Conservation (phyloP, 805 yeast species). For the Vanderwaltozyma verrucispora region DNA sequence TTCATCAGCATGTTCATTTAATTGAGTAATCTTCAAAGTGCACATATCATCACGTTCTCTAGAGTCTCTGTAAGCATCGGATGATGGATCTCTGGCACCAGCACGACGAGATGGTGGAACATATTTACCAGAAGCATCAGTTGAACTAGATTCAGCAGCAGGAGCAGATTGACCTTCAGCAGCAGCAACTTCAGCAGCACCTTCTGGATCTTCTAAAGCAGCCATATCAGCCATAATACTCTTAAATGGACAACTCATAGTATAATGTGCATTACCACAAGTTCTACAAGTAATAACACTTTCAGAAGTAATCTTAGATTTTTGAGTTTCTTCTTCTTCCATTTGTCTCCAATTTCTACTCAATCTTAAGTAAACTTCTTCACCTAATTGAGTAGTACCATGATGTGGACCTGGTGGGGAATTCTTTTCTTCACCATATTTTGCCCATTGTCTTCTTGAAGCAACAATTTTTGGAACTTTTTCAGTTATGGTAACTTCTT, state of each 20-base stretch:
- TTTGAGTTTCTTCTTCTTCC: constrained; percentile 55
- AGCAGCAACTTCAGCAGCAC: constrained; percentile 26
- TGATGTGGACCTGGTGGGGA: constrained; percentile 79
- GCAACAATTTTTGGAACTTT: constrained; percentile 80
- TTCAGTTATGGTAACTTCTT: constrained; percentile 66
- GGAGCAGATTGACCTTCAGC: constrained; percentile 22
- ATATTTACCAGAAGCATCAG: constrained; percentile 35
- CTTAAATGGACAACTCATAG: constrained; percentile 92
- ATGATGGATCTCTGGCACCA: constrained; percentile 32
- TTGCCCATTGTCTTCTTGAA: constrained; percentile 76
- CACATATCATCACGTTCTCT: constrained; percentile 73
- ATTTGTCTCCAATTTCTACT: constrained; percentile 69
- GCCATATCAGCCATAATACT: constrained; percentile 58
- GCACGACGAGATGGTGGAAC: constrained; percentile 50
- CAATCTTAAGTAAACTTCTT: constrained; percentile 64
- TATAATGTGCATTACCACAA: constrained; percentile 91
- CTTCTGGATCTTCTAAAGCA: constrained; percentile 29
- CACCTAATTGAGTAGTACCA: constrained; percentile 82
- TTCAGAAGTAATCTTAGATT: constrained; percentile 35
- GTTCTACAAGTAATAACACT: constrained; percentile 57
- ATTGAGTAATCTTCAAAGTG: constrained; percentile 83
- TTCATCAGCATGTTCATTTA: constrained; percentile 79
- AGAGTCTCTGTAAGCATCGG: constrained; percentile 33
- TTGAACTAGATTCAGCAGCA: constrained; percentile 27
- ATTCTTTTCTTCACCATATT: constrained; percentile 72